phyloP scores from a whole-genome alignment of 164 flowering plant species.

The Chimonanthus praecox region DNA sequence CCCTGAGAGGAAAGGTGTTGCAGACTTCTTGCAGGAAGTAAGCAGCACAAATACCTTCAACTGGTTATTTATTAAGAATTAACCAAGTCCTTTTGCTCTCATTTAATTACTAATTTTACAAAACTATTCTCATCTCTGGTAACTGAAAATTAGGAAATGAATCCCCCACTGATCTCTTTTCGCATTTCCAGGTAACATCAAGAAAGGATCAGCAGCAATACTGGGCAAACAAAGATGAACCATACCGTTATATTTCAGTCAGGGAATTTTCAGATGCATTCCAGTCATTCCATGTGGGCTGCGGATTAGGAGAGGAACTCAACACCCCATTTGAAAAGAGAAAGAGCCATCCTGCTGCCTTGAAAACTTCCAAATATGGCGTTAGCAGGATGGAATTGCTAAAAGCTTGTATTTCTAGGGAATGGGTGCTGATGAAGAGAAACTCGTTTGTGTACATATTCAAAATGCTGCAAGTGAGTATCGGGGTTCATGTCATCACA shows the following conservation, averaged over 20 bases:
- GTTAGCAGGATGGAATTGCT: slow-evolving; percentile 44
- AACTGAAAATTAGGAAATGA: neutral
- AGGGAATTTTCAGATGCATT: slow-evolving; percentile 42
- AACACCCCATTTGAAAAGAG: slow-evolving; percentile 32
- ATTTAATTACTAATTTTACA: neutral
- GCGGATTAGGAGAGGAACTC: slow-evolving; percentile 27
- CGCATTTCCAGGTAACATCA: slow-evolving; percentile 35
- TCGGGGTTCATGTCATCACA: too few relatives aligned
- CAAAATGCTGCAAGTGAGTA: slow-evolving; percentile 31
- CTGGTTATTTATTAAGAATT: too few relatives aligned
- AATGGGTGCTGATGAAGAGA: slow-evolving; percentile 39
- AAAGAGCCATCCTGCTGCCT: slow-evolving; percentile 42
- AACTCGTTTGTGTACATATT: slow-evolving; percentile 36
- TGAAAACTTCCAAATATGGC: slow-evolving; percentile 35
- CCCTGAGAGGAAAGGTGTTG: slow-evolving; percentile 64
- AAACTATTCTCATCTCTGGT: neutral
- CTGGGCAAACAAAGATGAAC: slow-evolving; percentile 29
- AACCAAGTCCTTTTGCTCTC: neutral
- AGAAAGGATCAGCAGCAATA: slow-evolving; percentile 48
- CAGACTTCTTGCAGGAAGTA: slow-evolving; percentile 76
- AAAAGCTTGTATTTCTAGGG: slow-evolving; percentile 36
- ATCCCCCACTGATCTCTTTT: neutral
- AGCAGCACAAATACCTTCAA: slow-evolving; percentile 7
- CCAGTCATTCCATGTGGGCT: slow-evolving; percentile 50
- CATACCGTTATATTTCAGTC: slow-evolving; percentile 33